Evolutionary conservation across 1,139 yeast species (phyloP), one percentile per base, ranked within the genome.

Genomic region (Zygosaccharomyces pseudobailii): DNA sequence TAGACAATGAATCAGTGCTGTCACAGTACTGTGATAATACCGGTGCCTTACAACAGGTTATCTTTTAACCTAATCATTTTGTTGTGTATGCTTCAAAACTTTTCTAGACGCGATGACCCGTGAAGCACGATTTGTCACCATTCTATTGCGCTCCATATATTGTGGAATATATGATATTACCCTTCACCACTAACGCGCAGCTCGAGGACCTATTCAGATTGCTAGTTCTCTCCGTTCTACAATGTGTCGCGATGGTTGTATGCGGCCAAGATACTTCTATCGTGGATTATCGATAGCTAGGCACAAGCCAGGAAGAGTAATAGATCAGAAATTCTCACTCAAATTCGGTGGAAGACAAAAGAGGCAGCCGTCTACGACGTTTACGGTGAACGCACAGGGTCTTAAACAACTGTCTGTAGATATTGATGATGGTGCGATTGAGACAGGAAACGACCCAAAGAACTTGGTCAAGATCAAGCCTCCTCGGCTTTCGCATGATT

Each of bases 401-500:
- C 19, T 42, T 1, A 42, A 50, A 37, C 56, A 53, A 39, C 46
- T 52, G 19, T 43, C 46, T 22, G 46, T 48, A 31, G 30, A 35
- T 40, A n/a, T 37, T 5, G 46, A 48, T 3, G 49, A 39, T 4
- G 42, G 40, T 6, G 13, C 25, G 5, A 17, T 46, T 8, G 38
- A 30, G 27, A 25, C 33, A 20, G 45, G 40, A 7, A 33, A 28
- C 10, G 48, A 34, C 6, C 21, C 45, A 27, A 35, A 37, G 33
- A 21, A 23, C 21, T 28, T 35, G 30, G 44, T 32, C 27, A 49
- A 38, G 27, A 17, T 20, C 24, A 47, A 42, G 28, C 67, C 67
- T 0, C 84, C 87, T 0, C 55, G 52, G 23, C 68, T 89, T 37
- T 76, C 82, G 2, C 87, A 85, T 58, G 77, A 76, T 47, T 71